Conservation (phyloP, 148 eudicot species). For the Rhododendron mucronatum region DNA sequence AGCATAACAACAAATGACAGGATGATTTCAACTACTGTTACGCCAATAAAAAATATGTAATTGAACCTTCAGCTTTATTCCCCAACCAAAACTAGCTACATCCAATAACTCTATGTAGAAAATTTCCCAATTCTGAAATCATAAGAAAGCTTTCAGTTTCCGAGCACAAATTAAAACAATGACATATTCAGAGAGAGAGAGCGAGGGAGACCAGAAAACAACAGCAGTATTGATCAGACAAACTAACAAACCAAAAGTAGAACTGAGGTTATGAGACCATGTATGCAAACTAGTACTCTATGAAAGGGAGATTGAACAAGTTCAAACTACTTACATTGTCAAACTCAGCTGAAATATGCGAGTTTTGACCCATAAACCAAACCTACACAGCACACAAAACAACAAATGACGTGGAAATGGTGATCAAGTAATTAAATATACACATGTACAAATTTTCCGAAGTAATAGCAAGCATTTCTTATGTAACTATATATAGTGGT, state of each 20-base stretch:
- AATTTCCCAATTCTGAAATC: background rate
- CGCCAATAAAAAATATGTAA: background rate
- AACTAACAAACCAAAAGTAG: background rate
- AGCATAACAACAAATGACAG: background rate
- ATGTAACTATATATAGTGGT: background rate
- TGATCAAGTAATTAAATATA: slow-evolving; percentile 2
- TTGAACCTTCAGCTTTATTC: background rate
- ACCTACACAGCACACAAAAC: slow-evolving; percentile 43
- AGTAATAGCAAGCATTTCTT: background rate
- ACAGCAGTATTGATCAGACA: background rate
- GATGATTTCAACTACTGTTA: background rate
- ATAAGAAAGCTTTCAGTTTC: background rate
- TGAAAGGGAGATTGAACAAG: background rate
- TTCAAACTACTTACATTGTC: slow-evolving; percentile 66
- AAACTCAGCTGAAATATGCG: slow-evolving; percentile 80
- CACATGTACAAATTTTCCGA: background rate
- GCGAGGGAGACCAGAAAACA: background rate
- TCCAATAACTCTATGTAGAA: background rate
- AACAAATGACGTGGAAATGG: background rate
- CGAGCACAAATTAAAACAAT: background rate
- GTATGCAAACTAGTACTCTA: background rate
- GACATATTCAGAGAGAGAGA: background rate
- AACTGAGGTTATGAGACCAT: background rate
- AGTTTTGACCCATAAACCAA: slow-evolving; percentile 95
- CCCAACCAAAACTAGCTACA: background rate